phyloP scores from a whole-genome alignment of 2,329 filamentous ascomycete genomes.

The Lasiodiplodia citricola region DNA sequence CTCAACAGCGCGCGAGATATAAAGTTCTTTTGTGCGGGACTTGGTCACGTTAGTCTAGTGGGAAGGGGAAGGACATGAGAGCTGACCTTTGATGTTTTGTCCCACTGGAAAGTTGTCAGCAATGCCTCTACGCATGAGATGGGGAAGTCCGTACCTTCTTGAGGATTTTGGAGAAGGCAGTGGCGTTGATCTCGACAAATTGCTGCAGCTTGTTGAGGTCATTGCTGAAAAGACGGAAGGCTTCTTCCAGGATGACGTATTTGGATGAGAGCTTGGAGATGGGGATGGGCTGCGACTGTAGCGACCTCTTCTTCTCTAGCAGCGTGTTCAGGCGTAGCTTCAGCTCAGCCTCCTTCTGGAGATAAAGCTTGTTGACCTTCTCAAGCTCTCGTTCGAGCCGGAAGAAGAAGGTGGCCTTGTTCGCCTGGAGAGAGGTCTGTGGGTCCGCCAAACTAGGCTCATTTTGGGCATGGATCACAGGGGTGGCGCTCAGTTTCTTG shows the following conservation, averaged over 20 bases:
- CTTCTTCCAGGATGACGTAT: conserved; percentile 93
- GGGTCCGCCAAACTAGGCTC: conserved; percentile 67
- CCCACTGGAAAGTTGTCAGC: conserved; percentile 69
- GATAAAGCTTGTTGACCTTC: conserved; percentile 97
- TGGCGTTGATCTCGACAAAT: conserved; percentile 98
- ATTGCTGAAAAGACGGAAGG: conserved; percentile 95
- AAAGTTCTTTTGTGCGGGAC: conserved; percentile 97
- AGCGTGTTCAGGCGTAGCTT: conserved; percentile 91
- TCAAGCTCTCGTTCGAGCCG: conserved; percentile 96
- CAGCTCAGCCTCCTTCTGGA: conserved; percentile 98
- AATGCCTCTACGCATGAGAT: conserved; percentile 4
- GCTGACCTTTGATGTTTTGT: conserved; percentile 91
- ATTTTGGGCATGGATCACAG: conserved; percentile 78
- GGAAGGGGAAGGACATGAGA: background rate
- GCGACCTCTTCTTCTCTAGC: conserved; percentile 90
- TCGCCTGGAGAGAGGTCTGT: conserved; percentile 90
- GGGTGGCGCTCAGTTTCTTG: conserved; percentile 94
- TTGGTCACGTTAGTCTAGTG: conserved; percentile 37
- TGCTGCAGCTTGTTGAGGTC: conserved; percentile 98
- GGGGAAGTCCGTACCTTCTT: conserved; percentile 72
- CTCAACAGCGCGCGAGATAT: conserved; percentile 92
- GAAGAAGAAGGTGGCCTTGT: conserved; percentile 99
- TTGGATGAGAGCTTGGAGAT: conserved; percentile 88
- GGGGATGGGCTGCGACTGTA: conserved; percentile 78
- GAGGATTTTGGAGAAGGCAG: conserved; percentile 95